Evolutionary conservation across 163 green algal genomes (phyloP).

Genomic region (Volvox carteri): DNA sequence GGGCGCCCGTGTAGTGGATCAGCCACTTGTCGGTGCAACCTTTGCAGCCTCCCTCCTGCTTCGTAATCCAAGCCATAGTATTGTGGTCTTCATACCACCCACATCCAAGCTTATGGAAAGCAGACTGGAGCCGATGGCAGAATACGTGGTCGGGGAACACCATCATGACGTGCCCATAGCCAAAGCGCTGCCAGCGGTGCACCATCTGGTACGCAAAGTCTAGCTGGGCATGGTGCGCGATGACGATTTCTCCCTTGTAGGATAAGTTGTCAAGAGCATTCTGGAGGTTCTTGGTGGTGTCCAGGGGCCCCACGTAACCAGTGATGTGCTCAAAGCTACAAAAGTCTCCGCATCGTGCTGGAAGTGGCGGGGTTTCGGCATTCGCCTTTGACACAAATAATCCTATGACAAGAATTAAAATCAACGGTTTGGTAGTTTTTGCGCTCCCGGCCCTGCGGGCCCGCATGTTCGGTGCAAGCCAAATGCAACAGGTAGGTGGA

Average conservation of each 20-base stretch:
- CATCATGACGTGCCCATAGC: conserved; percentile 35
- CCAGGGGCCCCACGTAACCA: conserved; percentile 43
- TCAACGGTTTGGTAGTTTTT: background rate
- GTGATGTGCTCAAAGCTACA: conserved; percentile 1
- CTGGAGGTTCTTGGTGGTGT: conserved; percentile 40
- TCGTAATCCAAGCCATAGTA: conserved; percentile 5
- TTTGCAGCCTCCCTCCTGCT: conserved; percentile 37
- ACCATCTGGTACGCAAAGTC: conserved; percentile 34
- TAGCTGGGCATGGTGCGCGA: conserved; percentile 15
- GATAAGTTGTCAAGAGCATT: conserved; percentile 33
- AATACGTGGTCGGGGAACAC: background rate
- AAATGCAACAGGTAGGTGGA: background rate
- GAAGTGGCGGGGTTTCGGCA: conserved; percentile 5
- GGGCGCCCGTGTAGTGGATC: conserved; percentile 49
- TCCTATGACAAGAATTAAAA: background rate
- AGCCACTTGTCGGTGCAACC: conserved; percentile 52
- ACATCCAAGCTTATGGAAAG: conserved; percentile 21
- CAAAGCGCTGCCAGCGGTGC: conserved; percentile 41
- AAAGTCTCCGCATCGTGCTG: conserved; percentile 9
- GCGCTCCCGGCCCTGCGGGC: background rate
- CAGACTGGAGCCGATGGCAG: background rate
- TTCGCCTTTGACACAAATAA: background rate
- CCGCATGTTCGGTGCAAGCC: background rate
- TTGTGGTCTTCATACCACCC: conserved; percentile 25
- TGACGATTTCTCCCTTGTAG: conserved; percentile 33